phyloP scores from a whole-genome alignment of 768 basidiomycete species.

The Kwoniella pini region DNA sequence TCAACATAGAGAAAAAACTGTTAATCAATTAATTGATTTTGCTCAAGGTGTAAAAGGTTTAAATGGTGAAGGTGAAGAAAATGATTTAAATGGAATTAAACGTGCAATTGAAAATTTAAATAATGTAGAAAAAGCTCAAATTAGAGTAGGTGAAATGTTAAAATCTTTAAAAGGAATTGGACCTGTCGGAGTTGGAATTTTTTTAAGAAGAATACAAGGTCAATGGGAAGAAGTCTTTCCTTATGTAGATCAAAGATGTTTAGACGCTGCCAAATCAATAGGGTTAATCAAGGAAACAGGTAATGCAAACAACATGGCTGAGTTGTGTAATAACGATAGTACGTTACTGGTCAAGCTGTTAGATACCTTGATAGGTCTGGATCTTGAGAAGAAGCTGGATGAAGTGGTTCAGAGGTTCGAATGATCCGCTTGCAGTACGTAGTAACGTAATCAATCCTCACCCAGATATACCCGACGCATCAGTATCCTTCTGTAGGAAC shows the following conservation, averaged over 20 bases:
- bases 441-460: no score
- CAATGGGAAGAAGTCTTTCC: conserved; percentile 49
- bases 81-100: conserved; percentile 25
- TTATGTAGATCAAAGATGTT: conserved; percentile 38
- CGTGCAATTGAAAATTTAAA: conserved; percentile 17
- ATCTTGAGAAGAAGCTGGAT: conserved; percentile 43
- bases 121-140: conserved; percentile 23
- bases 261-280: conserved; percentile 31
- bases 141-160: conserved; percentile 24
- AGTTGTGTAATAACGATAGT: conserved; percentile 27
- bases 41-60: conserved; percentile 32
- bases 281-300: conserved; percentile 27
- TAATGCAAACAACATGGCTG: conserved; percentile 25
- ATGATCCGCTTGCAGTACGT: no score
- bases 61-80: conserved; percentile 31
- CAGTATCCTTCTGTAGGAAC: no score
- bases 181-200: conserved; percentile 38
- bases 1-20: conserved; percentile 47
- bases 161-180: conserved; percentile 43
- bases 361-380: conserved; percentile 41
- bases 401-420: conserved; percentile 18
- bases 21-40: conserved; percentile 33
- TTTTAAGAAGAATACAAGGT: conserved; percentile 39
- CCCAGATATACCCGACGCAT: no score
- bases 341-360: conserved; percentile 33